phyloP scores from a whole-genome alignment of 2,329 filamentous ascomycete species.

The Cadophora gregata region DNA sequence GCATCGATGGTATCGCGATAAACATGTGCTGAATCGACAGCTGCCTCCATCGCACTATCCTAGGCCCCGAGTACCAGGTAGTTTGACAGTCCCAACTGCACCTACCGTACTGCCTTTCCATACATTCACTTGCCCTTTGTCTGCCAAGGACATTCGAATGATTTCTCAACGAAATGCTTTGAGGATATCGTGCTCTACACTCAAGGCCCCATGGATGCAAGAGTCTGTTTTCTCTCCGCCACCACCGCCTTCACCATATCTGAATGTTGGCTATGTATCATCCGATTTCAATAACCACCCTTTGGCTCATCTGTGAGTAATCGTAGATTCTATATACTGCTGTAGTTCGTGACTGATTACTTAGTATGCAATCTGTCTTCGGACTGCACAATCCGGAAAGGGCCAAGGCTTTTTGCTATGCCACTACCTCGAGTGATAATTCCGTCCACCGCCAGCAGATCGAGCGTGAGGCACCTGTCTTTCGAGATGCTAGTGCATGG shows the following conservation, averaged over 20 bases:
- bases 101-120: conserved; percentile 97
- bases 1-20: conserved; percentile 89
- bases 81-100: conserved; percentile 80
- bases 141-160: conserved; percentile 86
- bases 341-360: conserved; percentile 12
- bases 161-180: conserved; percentile 96
- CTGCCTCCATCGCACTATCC: conserved; percentile 66
- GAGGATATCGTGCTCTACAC: conserved; percentile 88
- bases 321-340: not conserved
- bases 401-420: conserved; percentile 91
- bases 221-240: conserved; percentile 83
- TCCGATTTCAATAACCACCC: conserved; percentile 99
- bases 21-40: conserved; percentile 66
- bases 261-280: conserved; percentile 96
- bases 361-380: conserved; percentile 95
- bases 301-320: conserved; percentile 78
- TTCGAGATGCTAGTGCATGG: conserved; percentile 88
- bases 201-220: conserved; percentile 87
- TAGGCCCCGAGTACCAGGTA: conserved; percentile 74
- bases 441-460: conserved; percentile 92
- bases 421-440: conserved; percentile 88
- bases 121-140: conserved; percentile 94
- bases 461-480: conserved; percentile 88
- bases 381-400: conserved; percentile 79
- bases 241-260: conserved; percentile 75